Percentiles rank a stretch among this genome's conserved stretches.
Evolutionary conservation across 1,284 basidiomycete species (phyloP).

Genomic region (Pseudozyma hubeiensis): DNA sequence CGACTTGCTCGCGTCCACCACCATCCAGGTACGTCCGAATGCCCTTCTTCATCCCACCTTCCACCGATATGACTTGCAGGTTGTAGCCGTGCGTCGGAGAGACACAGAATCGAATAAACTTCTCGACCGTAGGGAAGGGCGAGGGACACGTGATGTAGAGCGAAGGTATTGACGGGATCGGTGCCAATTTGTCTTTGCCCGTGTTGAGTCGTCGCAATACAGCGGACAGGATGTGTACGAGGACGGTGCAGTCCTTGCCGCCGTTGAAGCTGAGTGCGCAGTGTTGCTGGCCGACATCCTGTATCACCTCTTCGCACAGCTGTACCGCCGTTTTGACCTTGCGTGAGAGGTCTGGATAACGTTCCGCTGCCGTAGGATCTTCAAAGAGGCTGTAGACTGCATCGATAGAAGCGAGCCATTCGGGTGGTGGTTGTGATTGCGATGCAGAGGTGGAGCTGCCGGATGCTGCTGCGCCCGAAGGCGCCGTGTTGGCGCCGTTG

Average conservation of each 20-base stretch:
- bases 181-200: not conserved
- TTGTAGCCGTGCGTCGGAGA: constrained; percentile 75
- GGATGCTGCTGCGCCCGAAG: not conserved
- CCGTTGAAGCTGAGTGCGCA: constrained; percentile 88
- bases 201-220: constrained; percentile 72
- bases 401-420: constrained; percentile 64
- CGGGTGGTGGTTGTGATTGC: constrained; percentile 10
- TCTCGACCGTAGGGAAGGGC: constrained; percentile 85
- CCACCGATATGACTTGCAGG: constrained; percentile 81
- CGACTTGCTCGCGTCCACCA: constrained; percentile 66
- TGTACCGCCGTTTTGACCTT: constrained; percentile 52
- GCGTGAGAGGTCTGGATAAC: constrained; percentile 40
- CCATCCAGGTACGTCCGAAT: constrained; percentile 76
- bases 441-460: constrained; percentile 5
- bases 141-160: constrained; percentile 91
- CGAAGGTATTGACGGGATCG: constrained; percentile 75
- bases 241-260: constrained; percentile 94
- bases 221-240: constrained; percentile 88
- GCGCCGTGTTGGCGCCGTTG: constrained; percentile 7
- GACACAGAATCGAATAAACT: constrained; percentile 78
- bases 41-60: constrained; percentile 84
- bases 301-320: constrained; percentile 58
- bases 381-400: constrained; percentile 63
- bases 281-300: constrained; percentile 52
- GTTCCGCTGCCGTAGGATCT: constrained; percentile 5